These are phyloP conservation scores for Chytriomyces sp. DNA, from an alignment of 192 early-diverging fungal genomes.

Conservation along the genomic window DNA sequence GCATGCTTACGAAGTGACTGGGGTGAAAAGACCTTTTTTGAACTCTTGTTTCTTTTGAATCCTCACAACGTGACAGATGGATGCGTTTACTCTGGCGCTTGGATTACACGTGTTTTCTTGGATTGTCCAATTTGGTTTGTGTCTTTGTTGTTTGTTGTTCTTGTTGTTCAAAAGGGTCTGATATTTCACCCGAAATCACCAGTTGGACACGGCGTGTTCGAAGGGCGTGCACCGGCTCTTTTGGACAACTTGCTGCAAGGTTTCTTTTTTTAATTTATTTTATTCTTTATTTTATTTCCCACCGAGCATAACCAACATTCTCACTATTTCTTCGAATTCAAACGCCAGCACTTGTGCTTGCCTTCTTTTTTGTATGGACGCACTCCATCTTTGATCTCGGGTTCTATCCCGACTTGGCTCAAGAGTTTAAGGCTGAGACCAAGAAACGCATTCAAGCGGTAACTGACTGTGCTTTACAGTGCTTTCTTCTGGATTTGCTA, in stretches of 20 bases:
- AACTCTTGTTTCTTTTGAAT: too few relatives aligned
- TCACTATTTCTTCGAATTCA: too few relatives aligned
- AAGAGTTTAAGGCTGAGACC: conserved; percentile 64
- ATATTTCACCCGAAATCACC: not conserved
- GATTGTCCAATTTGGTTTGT: conserved; percentile 79
- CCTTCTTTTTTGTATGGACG: conserved; percentile 92
- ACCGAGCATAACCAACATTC: not conserved
- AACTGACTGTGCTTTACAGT: too few relatives aligned
- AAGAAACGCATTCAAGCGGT: conserved; percentile 52
- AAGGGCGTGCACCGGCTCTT: conserved; percentile 86
- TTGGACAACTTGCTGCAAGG: conserved; percentile 85
- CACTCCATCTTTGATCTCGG: conserved; percentile 83
- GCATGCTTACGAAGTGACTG: too few relatives aligned
- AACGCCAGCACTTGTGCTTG: conserved; percentile 78
- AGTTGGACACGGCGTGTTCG: conserved; percentile 85
- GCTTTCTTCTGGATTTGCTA: too few relatives aligned
- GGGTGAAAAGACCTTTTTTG: too few relatives aligned
- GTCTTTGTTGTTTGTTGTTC: not conserved
- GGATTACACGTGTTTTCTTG: conserved; percentile 76
- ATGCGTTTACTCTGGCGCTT: conserved; percentile 47
- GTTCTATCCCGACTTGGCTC: conserved; percentile 75
- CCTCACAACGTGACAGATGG: conserved; percentile 15
- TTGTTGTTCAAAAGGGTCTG: not conserved
- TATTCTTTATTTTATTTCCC: not conserved
- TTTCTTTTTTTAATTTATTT: conserved; percentile 27